Conservation (phyloP, 768 basidiomycete genomes). For the Wakefieldia striispora region DNA sequence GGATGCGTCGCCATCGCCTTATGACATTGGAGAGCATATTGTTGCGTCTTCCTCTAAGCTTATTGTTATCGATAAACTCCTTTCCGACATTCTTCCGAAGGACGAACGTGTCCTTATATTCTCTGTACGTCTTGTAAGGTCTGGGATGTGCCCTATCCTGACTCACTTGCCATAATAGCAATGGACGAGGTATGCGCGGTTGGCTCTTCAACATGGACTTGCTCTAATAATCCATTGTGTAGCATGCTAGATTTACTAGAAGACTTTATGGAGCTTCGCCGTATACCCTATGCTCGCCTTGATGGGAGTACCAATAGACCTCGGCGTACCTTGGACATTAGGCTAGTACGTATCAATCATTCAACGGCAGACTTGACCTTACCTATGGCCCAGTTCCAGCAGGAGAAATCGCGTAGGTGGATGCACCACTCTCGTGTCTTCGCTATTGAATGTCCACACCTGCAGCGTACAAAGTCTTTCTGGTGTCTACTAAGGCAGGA, state of each 20-base stretch:
- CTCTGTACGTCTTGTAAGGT: constrained; percentile 34
- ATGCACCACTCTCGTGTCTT: not conserved
- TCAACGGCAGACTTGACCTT: not conserved
- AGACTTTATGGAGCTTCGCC: constrained; percentile 61
- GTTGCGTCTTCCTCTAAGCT: constrained; percentile 57
- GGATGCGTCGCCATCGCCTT: constrained; percentile 48
- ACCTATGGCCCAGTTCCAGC: constrained; percentile 46
- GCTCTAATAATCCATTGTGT: constrained; percentile 5
- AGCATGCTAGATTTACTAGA: constrained; percentile 71
- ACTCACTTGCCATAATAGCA: constrained; percentile 38
- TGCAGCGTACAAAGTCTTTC: constrained; percentile 61
- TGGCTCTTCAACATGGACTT: not conserved
- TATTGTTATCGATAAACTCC: constrained; percentile 56
- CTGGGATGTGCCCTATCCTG: not conserved
- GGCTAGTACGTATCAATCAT: constrained; percentile 38
- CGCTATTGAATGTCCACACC: constrained; percentile 1
- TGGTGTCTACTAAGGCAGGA: constrained; percentile 71
- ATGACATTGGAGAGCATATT: constrained; percentile 51
- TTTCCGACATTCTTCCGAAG: constrained; percentile 53
- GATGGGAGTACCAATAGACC: constrained; percentile 56
- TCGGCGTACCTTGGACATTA: constrained; percentile 56
- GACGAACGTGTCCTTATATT: constrained; percentile 68
- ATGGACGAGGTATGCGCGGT: constrained; percentile 48
- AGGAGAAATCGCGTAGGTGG: constrained; percentile 51
- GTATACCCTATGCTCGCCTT: constrained; percentile 57